Evolutionary conservation across 108 stramenopile genomes (phyloP).

Genomic region (Halocafeteria seosinensis): DNA sequence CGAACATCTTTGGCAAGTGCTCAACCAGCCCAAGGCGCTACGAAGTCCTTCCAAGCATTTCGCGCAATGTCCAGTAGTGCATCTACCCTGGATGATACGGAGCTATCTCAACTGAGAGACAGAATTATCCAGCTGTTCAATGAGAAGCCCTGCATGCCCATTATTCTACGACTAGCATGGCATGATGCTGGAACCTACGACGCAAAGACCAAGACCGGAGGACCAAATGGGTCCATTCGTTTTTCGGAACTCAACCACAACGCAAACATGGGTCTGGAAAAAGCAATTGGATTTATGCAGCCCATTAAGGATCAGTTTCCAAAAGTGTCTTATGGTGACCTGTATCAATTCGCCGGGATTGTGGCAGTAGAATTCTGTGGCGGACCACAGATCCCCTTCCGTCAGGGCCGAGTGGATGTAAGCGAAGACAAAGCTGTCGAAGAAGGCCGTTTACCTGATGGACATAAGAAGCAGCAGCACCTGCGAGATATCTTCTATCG

Average conservation of each 20-base stretch:
- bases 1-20: too few relatives aligned
- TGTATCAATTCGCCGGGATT: constrained; percentile 37
- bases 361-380: constrained; percentile 36
- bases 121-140: too few relatives aligned
- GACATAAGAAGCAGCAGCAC: constrained; percentile 46
- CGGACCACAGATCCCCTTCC: constrained; percentile 55
- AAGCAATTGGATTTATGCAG: constrained; percentile 17
- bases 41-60: too few relatives aligned
- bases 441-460: constrained; percentile 49
- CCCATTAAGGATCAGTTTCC: constrained; percentile 42
- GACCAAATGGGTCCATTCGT: constrained; percentile 83
- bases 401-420: constrained; percentile 57
- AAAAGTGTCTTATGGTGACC: constrained; percentile 29
- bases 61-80: too few relatives aligned
- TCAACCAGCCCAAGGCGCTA: too few relatives aligned
- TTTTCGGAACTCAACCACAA: constrained; percentile 49
- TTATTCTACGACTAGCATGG: constrained; percentile 86
- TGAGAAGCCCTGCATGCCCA: constrained; percentile 42
- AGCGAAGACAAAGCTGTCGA: constrained; percentile 20
- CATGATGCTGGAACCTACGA: constrained; percentile 75
- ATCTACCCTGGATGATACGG: too few relatives aligned
- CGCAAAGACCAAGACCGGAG: constrained; percentile 44
- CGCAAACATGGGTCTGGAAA: constrained; percentile 15
- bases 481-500: constrained; percentile 77
- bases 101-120: too few relatives aligned